Evolutionary conservation across 2,329 filamentous ascomycete genomes (phyloP), one percentile per base, ranked within the genome.

Genomic region (Colletotrichum zoysiae): DNA sequence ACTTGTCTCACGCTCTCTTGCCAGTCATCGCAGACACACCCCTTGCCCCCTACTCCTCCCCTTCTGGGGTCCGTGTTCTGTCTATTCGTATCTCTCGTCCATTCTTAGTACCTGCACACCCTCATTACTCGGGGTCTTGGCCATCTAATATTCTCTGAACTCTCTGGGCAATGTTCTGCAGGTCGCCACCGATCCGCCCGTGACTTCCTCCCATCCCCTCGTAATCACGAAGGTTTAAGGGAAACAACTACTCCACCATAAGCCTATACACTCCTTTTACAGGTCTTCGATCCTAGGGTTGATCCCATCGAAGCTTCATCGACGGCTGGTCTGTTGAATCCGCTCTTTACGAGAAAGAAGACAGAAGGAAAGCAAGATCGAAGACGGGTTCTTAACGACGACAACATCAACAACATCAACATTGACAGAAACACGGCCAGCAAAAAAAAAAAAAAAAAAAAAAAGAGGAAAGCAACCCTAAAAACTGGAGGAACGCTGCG

Each of bases 301-400:
- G 75, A 78, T 74, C 74, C 76, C 75, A 73, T 65, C 65, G 68
- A 75, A 40, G 70, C 58, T 64, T 65, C 55, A 70, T 44, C 74
- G 74, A 78, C 78, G 76, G 77, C 77, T 77, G 77, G 77, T 65
- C 76, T 78, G 74, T 76, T 77, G 71, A 63, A 67, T 46, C 66
- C 66, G 73, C 74, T 74, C 68, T 62, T 70, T 63, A 61, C 33
- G 23, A 46, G 55, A 59, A 48, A 20, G 12, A 55, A 40, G 26
- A 48, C 40, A 44, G 8, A 61, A 56, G 20, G 5, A 62, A 66
- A 30, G 33, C 50, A 38, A 56, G 23, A 20, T 50, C 46, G n/a
- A 42, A 48, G 46, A 59, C 50, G 12, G 26, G 12, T 9, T 20
- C 5, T 53, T n/a, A 33, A 44, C 26, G 48, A 44, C 40, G 2